A percentile compares a stretch with the other conserved stretches of the same genome.
Conservation (phyloP, 768 basidiomycete genomes). For the Termitomyces sp. region DNA sequence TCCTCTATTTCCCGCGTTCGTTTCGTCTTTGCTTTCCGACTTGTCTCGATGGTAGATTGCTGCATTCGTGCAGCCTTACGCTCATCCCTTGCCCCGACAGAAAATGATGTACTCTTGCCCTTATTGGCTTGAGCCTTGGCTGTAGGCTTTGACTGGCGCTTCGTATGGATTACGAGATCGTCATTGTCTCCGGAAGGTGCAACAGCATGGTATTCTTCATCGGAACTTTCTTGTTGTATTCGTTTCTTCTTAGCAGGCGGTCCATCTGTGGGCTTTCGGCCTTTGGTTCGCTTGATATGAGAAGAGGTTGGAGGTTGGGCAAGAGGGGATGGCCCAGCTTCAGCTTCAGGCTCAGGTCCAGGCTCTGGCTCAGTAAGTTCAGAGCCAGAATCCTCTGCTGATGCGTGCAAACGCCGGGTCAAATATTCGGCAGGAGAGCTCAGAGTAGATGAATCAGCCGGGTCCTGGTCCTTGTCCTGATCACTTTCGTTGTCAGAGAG, state of each 20-base stretch:
- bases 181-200: conserved; percentile 11
- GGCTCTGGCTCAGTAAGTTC: conserved; percentile 6
- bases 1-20: conserved; percentile 31
- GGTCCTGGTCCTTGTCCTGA: conserved; percentile 12
- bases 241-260: conserved; percentile 15
- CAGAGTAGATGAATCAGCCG: background rate
- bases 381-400: conserved; percentile 8
- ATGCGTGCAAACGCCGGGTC: conserved; percentile 5
- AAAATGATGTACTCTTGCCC: conserved; percentile 8
- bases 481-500: conserved; percentile 23
- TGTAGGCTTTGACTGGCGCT: conserved; percentile 13
- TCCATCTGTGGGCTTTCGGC: conserved; percentile 1
- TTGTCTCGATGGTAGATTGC: conserved; percentile 23
- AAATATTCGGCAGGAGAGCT: conserved; percentile 4
- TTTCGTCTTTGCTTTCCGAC: conserved; percentile 21
- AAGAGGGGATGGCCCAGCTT: background rate
- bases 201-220: conserved; percentile 12
- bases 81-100: conserved; percentile 15
- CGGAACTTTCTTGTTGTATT: conserved; percentile 19
- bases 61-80: conserved; percentile 31
- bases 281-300: conserved; percentile 6
- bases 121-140: conserved; percentile 21
- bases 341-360: conserved; percentile 1
- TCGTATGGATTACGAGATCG: background rate
- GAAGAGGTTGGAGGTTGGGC: conserved; percentile 3